Evolutionary conservation across 2,329 filamentous ascomycete species (phyloP), one percentile per base, ranked within the genome.

Genomic region (Graphium sp.): DNA sequence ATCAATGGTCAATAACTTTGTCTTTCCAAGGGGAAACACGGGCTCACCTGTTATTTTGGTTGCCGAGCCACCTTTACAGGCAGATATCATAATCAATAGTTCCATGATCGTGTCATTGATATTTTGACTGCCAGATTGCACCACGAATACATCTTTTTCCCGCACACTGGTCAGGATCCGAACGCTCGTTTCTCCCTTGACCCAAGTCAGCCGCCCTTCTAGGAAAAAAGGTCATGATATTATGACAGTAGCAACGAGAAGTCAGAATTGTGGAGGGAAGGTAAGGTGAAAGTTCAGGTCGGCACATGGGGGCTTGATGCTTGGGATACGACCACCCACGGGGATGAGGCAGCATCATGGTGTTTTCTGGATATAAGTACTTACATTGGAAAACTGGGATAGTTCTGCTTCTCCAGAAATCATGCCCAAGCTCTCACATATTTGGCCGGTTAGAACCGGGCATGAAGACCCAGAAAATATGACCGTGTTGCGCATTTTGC

Each of bases 71-170:
- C 89, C 85, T 56, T 94, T 95, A 67, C 89, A 98, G 41, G 89
- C 89, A 39, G 82, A 89, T 44, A 95, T 94, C 82, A 98, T 92
- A 55, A 98, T 95, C 48, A 98, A 69, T 48, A 98, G 68, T 64
- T 98, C 89, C 84, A 98, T 94, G 48, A 98, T 84, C 46, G 83
- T 91, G 58, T 98, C 89, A 53, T 98, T 98, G 65, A 94, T 93
- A 57, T 79, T 83, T 48, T 74, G 67, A 56, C 89, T 94, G 39
- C 89, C 89, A 37, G 87, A 95, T 61, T 98, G 89, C 35, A 98
- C 79, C 49, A 98, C 87, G 53, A 95, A 98, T 44, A 98, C 87
- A 66, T 98, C 87, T 54, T 95, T 91, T 50, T 98, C 91, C 41
- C 89, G 80, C 39, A 98, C 84, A 52, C 71, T 76, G 26, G 68